Evolutionary conservation across 2,329 filamentous ascomycete genomes (phyloP), one percentile per base, ranked within the genome.

Genomic region (Cercospora citrullina): DNA sequence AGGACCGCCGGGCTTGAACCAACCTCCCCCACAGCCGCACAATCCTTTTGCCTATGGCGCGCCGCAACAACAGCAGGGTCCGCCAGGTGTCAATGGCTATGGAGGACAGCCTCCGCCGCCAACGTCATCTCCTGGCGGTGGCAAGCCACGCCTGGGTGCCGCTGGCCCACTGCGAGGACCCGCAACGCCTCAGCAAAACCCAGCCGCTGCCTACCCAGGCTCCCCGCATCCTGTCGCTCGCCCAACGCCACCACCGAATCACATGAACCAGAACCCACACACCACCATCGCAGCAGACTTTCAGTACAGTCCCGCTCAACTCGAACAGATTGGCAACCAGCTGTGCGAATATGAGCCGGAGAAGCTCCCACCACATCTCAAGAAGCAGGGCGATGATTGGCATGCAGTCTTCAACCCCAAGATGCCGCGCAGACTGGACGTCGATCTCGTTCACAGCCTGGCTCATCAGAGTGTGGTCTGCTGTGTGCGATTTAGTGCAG

Each of bases 381-480:
- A 98, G 86, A 94, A 94, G 78, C 91, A 93, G 66, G 91, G 92
- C 31, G 84, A 87, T 55, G 95, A 98, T 79, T 99, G 95, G 95
- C 96, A 96, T 78, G 94, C 92, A 55, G 92, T 98, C 72, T 99
- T 97, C 86, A 76, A 99, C 81, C 93, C 94, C 55, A 88, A 90
- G 67, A 91, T 97, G 42, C 92, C 92, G 70, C 92, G 95, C 68
- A 89, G 93, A 62, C 84, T 99, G 62, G 95, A 99, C 77, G 93
- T 99, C 64, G 93, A 97, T 72, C 86, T 99, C 45, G 90, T 97
- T 59, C 95, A 98, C 82, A 97, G 93, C 66, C 86, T 99, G 63
- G 88, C 89, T 69, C 95, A 99, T 77, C 92, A 97, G 78, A 98
- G 94, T 75, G 95, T 99, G 3, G 95, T 99, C 0, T 99, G 95